phyloP scores from a whole-genome alignment of 257 asterid genomes.

The Nicotiana obtusifolia region DNA sequence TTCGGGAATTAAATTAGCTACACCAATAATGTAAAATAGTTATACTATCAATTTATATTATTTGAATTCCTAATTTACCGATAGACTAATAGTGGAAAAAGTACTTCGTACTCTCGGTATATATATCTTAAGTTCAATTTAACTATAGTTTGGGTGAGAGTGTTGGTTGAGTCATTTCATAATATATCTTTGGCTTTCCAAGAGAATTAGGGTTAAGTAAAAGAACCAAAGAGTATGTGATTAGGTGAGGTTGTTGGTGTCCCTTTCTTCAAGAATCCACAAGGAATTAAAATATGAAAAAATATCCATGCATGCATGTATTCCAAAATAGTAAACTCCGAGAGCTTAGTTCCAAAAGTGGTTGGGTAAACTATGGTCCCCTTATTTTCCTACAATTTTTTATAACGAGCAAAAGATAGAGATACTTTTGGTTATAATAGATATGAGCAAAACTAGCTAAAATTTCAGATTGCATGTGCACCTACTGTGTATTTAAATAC shows the following conservation, averaged over 20 bases:
- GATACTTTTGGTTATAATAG: constrained; percentile 9
- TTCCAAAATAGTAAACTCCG: constrained; percentile 23
- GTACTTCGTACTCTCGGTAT: too few species aligned
- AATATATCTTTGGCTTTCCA: not conserved
- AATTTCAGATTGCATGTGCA: constrained; percentile 3
- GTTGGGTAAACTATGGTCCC: constrained; percentile 24
- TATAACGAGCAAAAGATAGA: not conserved
- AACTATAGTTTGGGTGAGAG: not conserved
- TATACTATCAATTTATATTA: too few species aligned
- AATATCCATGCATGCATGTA: constrained; percentile 9
- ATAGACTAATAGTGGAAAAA: too few species aligned
- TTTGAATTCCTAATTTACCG: too few species aligned
- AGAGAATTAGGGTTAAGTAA: constrained; percentile 13
- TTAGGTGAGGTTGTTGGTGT: constrained; percentile 18
- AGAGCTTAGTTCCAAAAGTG: constrained; percentile 31
- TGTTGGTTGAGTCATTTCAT: not conserved
- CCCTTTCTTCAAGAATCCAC: constrained; percentile 11
- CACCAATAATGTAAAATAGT: not conserved
- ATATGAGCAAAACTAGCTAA: not conserved
- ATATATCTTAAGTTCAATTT: too few species aligned
- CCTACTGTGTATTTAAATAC: not conserved
- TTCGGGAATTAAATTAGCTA: not conserved
- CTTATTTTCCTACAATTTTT: not conserved
- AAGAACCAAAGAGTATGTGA: constrained; percentile 7
- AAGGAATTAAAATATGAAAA: constrained; percentile 8